Percentiles rank a stretch among this genome's conserved stretches.
Conservation (phyloP, 768 basidiomycete genomes). For the Boletus rufocinnamomeus region DNA sequence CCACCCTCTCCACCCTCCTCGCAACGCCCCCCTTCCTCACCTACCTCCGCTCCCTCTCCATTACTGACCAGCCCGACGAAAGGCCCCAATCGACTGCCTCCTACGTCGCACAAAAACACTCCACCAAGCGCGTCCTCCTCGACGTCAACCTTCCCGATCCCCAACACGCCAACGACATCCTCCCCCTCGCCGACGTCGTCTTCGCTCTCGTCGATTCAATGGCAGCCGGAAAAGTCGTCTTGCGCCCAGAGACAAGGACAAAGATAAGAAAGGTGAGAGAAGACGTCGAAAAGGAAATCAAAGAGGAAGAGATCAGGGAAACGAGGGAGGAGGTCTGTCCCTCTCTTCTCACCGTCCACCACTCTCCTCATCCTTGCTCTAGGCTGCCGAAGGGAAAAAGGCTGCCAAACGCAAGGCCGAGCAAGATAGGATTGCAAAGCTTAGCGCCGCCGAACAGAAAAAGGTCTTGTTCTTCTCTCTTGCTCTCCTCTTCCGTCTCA, state of each 20-base stretch:
- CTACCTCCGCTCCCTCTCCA: slow-evolving; percentile 86
- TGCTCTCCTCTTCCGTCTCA: slow-evolving; percentile 2
- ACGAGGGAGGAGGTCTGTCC: slow-evolving; percentile 65
- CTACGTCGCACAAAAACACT: slow-evolving; percentile 40
- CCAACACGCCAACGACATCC: slow-evolving; percentile 47
- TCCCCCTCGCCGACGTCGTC: slow-evolving; percentile 60
- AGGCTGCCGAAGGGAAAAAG: slow-evolving; percentile 67
- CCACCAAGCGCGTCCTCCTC: slow-evolving; percentile 76
- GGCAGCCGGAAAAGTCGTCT: slow-evolving; percentile 43
- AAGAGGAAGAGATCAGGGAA: slow-evolving; percentile 64
- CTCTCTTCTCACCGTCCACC: background rate
- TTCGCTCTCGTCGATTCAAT: slow-evolving; percentile 78
- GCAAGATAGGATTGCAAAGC: slow-evolving; percentile 68
- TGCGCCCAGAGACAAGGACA: slow-evolving; percentile 79
- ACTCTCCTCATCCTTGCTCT: background rate
- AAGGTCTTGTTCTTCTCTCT: slow-evolving; percentile 49
- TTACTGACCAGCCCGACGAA: slow-evolving; percentile 82
- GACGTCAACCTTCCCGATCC: slow-evolving; percentile 57
- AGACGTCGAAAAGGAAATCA: slow-evolving; percentile 67
- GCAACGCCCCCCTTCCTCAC: slow-evolving; percentile 63
- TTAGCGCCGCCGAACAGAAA: slow-evolving; percentile 80
- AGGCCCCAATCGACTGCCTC: slow-evolving; percentile 59
- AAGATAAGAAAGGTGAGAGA: slow-evolving; percentile 79
- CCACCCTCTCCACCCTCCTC: slow-evolving; percentile 57
- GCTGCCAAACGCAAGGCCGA: slow-evolving; percentile 73